Evolutionary conservation across 2,329 filamentous ascomycete genomes (phyloP).

Genomic region (Cladosporium colombiae): DNA sequence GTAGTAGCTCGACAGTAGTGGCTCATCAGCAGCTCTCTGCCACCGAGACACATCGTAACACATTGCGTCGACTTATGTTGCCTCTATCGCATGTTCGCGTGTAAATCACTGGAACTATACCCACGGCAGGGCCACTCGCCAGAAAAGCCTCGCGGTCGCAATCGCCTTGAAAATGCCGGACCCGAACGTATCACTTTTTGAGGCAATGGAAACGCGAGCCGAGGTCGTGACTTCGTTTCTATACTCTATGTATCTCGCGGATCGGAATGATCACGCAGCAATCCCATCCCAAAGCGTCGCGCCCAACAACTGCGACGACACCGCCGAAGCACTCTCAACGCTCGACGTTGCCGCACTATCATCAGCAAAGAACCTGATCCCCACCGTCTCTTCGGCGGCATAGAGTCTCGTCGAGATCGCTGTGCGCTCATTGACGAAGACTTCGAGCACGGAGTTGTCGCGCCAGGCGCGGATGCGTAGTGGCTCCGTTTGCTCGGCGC

Average conservation of each 20-base stretch:
- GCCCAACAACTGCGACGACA: slow-evolving; percentile 22
- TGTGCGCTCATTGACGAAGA: slow-evolving; percentile 49
- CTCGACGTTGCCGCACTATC: slow-evolving; percentile 10
- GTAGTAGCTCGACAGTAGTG: no score
- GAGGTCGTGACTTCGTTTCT: background rate
- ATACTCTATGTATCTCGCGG: background rate
- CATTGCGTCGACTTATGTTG: no score
- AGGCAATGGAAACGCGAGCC: no score
- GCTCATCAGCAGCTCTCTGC: no score
- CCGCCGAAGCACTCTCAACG: slow-evolving; percentile 2
- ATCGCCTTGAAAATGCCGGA: no score
- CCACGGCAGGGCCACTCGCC: background rate
- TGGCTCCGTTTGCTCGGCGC: slow-evolving; percentile 27
- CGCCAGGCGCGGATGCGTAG: slow-evolving; percentile 46
- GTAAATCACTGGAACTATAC: background rate
- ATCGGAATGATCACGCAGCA: slow-evolving; percentile 8
- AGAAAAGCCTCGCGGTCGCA: no score
- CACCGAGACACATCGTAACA: no score
- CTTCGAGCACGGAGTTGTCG: slow-evolving; percentile 47
- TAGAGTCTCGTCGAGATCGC: slow-evolving; percentile 42
- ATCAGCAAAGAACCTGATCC: slow-evolving; percentile 30
- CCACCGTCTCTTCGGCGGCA: slow-evolving; percentile 30
- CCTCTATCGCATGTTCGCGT: no score
- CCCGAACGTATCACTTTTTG: background rate
- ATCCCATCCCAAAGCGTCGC: slow-evolving; percentile 31